Evolutionary conservation across 139 green algal genomes (phyloP).

Genomic region (Tetraselmis striata): DNA sequence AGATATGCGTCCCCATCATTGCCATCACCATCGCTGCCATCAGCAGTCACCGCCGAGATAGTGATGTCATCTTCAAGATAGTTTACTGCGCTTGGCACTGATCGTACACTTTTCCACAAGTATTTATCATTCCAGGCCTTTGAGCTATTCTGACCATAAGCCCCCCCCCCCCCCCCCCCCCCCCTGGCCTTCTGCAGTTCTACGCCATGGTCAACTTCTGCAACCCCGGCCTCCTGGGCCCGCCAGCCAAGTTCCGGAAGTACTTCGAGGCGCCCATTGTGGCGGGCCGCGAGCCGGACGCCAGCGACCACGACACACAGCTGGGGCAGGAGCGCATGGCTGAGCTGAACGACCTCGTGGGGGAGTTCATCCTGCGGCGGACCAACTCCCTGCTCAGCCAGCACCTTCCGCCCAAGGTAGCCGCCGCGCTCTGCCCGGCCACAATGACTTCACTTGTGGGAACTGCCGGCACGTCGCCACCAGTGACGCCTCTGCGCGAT

Average conservation of each 20-base stretch:
- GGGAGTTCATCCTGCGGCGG: slow-evolving; percentile 93
- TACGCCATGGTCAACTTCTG: slow-evolving; percentile 96
- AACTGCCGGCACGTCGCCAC: no score
- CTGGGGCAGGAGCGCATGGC: slow-evolving; percentile 54
- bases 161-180: not conserved
- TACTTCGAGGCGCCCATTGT: slow-evolving; percentile 76
- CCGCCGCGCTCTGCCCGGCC: no score
- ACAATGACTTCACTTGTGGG: no score
- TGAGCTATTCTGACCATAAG: no score
- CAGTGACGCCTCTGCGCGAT: no score
- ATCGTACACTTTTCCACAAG: no score
- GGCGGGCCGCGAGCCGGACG: slow-evolving; percentile 75
- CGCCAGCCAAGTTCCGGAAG: slow-evolving; percentile 62
- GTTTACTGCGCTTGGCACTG: no score
- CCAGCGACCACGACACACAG: slow-evolving; percentile 50
- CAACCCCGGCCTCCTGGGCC: slow-evolving; percentile 90
- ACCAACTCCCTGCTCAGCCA: slow-evolving; percentile 92
- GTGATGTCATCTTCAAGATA: no score
- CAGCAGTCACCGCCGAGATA: no score
- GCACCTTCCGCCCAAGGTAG: slow-evolving; percentile 92
- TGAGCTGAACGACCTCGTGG: slow-evolving; percentile 85
- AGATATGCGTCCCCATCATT: no score
- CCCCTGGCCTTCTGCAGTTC: slow-evolving; percentile 46
- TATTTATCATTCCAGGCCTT: no score
- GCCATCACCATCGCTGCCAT: no score